phyloP scores from a whole-genome alignment of 306 rosid genomes.

The Medicago arabica region DNA sequence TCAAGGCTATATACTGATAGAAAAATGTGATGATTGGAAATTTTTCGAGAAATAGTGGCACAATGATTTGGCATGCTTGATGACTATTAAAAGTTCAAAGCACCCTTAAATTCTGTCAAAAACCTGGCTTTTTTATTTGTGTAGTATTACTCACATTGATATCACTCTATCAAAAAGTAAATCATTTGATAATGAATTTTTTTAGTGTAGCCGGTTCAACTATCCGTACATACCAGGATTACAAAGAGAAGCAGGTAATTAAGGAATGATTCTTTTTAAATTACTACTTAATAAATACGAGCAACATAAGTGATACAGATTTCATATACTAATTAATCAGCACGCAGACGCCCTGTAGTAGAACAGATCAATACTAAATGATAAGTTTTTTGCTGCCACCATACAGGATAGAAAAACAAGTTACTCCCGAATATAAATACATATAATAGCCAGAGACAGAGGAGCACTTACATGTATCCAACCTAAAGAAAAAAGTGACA shows the following conservation, averaged over 20 bases:
- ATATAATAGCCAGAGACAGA: conserved; percentile 31
- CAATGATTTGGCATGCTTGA: conserved; percentile 16
- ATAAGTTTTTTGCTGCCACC: conserved; percentile 11
- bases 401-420: conserved; percentile 27
- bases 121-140: neutral
- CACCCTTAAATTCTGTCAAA: conserved; percentile 2
- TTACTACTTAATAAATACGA: conserved; percentile 13
- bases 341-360: conserved; percentile 6
- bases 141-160: neutral
- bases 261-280: neutral
- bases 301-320: conserved; percentile 26
- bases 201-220: conserved; percentile 16
- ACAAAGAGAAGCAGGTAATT: conserved; percentile 20
- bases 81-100: neutral
- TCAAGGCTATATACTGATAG: conserved; percentile 15
- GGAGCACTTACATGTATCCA: conserved; percentile 96
- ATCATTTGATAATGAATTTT: conserved; percentile 17
- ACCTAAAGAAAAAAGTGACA: conserved; percentile 92
- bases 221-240: conserved; percentile 4
- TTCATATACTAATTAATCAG: conserved; percentile 13
- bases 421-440: conserved; percentile 21
- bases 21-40: neutral
- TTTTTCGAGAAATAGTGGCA: neutral
- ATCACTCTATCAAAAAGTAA: conserved; percentile 30
- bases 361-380: neutral